Conservation (phyloP, 1,139 yeast genomes). For the Sugiyamaella novakii region DNA sequence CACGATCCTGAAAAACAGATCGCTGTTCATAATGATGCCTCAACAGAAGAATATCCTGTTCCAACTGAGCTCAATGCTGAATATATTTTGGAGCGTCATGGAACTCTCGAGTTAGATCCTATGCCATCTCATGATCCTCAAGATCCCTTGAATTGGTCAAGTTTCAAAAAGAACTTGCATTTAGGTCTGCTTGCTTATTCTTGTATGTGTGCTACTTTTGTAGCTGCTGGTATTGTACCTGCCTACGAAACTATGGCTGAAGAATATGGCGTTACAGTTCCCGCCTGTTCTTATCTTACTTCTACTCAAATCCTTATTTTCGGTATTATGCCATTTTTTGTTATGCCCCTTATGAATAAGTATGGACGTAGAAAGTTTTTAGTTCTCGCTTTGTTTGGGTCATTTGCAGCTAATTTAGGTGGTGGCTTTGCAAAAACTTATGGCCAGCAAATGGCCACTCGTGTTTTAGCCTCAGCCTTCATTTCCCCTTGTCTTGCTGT, state of each 20-base stretch:
- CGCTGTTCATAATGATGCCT: constrained; percentile 1
- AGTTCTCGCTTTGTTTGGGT: constrained; percentile 22
- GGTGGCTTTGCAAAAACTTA: constrained; percentile 30
- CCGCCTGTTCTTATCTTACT: constrained; percentile 26
- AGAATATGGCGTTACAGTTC: constrained; percentile 24
- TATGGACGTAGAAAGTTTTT: constrained; percentile 29
- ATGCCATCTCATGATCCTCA: constrained; percentile 25
- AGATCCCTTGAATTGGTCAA: constrained; percentile 31
- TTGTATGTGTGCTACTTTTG: constrained; percentile 27
- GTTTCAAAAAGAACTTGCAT: constrained; percentile 23
- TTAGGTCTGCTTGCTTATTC: constrained; percentile 25
- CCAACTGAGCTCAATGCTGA: constrained; percentile 12
- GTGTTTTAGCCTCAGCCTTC: constrained; percentile 26
- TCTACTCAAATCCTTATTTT: constrained; percentile 26
- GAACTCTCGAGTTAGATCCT: constrained; percentile 30
- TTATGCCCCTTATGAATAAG: constrained; percentile 26
- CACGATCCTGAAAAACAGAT: constrained; percentile 7
- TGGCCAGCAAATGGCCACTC: constrained; percentile 28
- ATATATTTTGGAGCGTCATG: constrained; percentile 27
- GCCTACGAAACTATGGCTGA: constrained; percentile 27
- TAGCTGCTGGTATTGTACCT: constrained; percentile 30
- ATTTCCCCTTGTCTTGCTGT: constrained; percentile 26
- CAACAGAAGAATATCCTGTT: constrained; percentile 3
- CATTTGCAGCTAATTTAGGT: constrained; percentile 25
- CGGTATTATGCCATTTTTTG: constrained; percentile 28